A percentile compares a stretch with the other conserved stretches of the same genome.
Conservation (phyloP, 2,329 filamentous ascomycete genomes). For the Colletotrichum sp. region DNA sequence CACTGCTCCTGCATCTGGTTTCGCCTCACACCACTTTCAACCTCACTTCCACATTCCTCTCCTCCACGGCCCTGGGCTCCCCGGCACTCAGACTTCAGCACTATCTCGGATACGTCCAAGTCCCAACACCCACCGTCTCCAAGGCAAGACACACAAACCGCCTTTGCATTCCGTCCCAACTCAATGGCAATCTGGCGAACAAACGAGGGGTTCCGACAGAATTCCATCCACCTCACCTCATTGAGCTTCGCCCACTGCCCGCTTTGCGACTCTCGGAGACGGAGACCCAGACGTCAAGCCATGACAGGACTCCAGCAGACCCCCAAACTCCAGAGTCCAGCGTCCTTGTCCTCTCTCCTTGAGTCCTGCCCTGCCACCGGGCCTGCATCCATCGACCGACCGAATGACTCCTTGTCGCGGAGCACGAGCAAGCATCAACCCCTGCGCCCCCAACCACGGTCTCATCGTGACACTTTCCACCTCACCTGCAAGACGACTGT, state of each 20-base stretch:
- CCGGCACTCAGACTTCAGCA: slow-evolving; percentile 6
- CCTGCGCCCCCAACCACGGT: neutral
- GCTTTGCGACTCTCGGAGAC: neutral
- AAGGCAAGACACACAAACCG: neutral
- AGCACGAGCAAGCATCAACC: slow-evolving; percentile 1
- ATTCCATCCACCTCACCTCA: neutral
- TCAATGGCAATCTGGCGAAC: neutral
- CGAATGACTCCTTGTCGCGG: neutral
- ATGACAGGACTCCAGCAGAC: neutral
- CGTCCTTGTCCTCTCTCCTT: neutral
- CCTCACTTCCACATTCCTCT: neutral
- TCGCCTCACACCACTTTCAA: neutral
- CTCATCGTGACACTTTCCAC: slow-evolving; percentile 5
- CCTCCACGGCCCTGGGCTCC: neutral
- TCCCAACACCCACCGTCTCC: neutral
- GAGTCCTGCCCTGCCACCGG: neutral
- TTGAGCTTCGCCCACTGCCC: neutral
- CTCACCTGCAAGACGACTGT: neutral
- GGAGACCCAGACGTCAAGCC: neutral
- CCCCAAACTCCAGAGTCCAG: neutral
- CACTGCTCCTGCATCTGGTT: neutral
- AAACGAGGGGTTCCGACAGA: neutral
- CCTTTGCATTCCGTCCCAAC: slow-evolving; percentile 3
- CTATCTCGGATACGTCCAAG: slow-evolving; percentile 4
- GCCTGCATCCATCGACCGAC: neutral